Base-by-base conservation (phyloP, 495 filamentous ascomycete species). In the Evernia prunastri region DNA sequence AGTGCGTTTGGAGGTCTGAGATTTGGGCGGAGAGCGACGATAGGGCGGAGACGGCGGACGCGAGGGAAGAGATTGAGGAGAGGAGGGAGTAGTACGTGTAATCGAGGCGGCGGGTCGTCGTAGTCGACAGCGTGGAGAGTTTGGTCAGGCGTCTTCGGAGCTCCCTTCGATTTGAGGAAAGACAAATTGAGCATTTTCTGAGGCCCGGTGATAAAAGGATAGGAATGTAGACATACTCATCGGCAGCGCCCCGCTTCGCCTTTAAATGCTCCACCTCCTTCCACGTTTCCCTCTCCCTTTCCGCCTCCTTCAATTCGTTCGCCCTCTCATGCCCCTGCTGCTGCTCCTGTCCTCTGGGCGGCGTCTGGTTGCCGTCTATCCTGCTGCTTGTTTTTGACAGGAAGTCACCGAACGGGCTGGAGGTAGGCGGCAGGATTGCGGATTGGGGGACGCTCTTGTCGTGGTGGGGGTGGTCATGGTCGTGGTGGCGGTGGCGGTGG, bases 11-110 rank as follows among this genome's bases (percentile, higher is more conserved):
- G 15, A 94, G 76, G 56, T 82, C 73, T 20, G 80, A 76, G 12
- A 85, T 87, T 35, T 83, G 81, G 11, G 76, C 77, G 1, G 87
- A 84, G 6, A 97, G 82, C 58, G 89, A 83, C 65, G 89, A 85
- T 25, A 97, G 81, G 6, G 80, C 83, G 2, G 76, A 66, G 29
- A 96, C 83, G 3, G 87, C 90, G 58, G 80, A 78, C 59, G 87
- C 85, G 39, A 97, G 77, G 0, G 84, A 74, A 51, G 83, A 81
- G 37, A 93, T 79, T 64, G 89, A 93, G 70, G 93, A 88, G 20
- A 94, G 79, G 8, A 97, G 80, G 6, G 87, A 86, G 69, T 92
- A 92, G 76, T 96, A 96, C 0, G 88, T 91, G 68, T 89, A 87
- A 70, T 96, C 90, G n/a, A 97, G 81, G 53, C 83, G 83, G 65